Percentiles rank a stretch among this genome's conserved stretches.
These are phyloP conservation scores for Hypomontagnella submonticulosa DNA, from an alignment of 495 filamentous ascomycete genomes.

Conservation along the genomic window DNA sequence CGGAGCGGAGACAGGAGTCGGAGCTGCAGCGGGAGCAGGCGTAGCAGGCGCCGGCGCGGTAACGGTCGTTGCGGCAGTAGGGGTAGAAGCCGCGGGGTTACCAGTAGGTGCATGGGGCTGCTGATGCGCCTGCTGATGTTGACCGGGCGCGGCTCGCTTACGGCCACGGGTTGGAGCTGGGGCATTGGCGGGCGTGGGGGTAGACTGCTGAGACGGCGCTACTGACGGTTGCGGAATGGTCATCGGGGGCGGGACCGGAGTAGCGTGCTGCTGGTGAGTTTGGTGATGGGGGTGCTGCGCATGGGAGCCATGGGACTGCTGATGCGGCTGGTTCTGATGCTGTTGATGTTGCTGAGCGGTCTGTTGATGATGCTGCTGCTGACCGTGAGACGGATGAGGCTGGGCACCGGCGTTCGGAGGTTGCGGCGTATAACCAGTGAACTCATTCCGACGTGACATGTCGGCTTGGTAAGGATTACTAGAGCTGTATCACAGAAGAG, in stretches of 20 bases:
- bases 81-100: slow-evolving; percentile 37
- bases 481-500: slow-evolving; percentile 46
- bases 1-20: slow-evolving; percentile 46
- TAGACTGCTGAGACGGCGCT: slow-evolving; percentile 52
- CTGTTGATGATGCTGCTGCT: slow-evolving; percentile 48
- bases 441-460: slow-evolving; percentile 57
- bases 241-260: slow-evolving; percentile 55
- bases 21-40: slow-evolving; percentile 41
- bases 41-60: slow-evolving; percentile 36
- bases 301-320: slow-evolving; percentile 35
- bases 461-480: slow-evolving; percentile 55
- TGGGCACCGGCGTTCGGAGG: slow-evolving; percentile 46
- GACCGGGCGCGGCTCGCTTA: slow-evolving; percentile 40
- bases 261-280: slow-evolving; percentile 51
- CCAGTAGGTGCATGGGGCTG: slow-evolving; percentile 42
- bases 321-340: slow-evolving; percentile 42
- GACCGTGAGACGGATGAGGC: slow-evolving; percentile 44
- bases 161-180: slow-evolving; percentile 41
- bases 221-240: slow-evolving; percentile 48
- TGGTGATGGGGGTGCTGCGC: slow-evolving; percentile 50
- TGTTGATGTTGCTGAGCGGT: slow-evolving; percentile 43
- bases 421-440: slow-evolving; percentile 42
- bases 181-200: slow-evolving; percentile 54
- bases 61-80: slow-evolving; percentile 35
- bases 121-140: slow-evolving; percentile 41